Evolutionary conservation across 2,329 filamentous ascomycete genomes (phyloP), one percentile per base, ranked within the genome.

Genomic region (Cryphonectria nitschkei): DNA sequence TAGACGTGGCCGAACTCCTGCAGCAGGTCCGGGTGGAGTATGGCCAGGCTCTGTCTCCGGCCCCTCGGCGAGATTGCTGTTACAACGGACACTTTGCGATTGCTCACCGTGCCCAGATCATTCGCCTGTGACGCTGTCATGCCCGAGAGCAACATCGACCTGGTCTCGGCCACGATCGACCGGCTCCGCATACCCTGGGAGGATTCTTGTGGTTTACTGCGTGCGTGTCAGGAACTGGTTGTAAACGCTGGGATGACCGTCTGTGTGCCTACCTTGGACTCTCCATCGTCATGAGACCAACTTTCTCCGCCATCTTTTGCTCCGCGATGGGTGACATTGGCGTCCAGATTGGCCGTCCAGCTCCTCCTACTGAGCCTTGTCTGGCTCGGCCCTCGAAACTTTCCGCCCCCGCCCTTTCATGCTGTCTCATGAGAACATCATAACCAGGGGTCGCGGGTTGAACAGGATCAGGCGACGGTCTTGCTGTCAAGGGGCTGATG

Each of bases 1-100:
- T 83, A 84, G 34, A 81, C 75, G 62, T 79, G 77, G 0, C 82
- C 82, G 80, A 82, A 84, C 5, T 79, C 79, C 46, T 80, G 78
- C 11, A 85, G 78, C 62, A 80, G 79, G 5, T 81, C 76, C 29
- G 68, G 62, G 37, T 78, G 80, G 14, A 79, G 73, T 26, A 78
- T 73, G 19, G 68, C 60, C n/a, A 72, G 58, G 74, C 74, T 76
- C 67, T 65, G 72, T n/a, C 75, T 75, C 39, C 76, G 74, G 34
- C 50, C 32, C 68, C 52, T 26, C 68, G 69, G 43, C 67, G 65
- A 32, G 52, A 68, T 19, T 69, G 64, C 46, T 72, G 73, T 63
- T 68, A 72, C 71, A 2, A 71, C 72, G 4, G 78, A 80, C 62
- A 75, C 75, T 16, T 76, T 76, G 29, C 77, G 77, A 29, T 76